Conservation (phyloP, 352 stramenopile species). For the Plasmopara halstedii region DNA sequence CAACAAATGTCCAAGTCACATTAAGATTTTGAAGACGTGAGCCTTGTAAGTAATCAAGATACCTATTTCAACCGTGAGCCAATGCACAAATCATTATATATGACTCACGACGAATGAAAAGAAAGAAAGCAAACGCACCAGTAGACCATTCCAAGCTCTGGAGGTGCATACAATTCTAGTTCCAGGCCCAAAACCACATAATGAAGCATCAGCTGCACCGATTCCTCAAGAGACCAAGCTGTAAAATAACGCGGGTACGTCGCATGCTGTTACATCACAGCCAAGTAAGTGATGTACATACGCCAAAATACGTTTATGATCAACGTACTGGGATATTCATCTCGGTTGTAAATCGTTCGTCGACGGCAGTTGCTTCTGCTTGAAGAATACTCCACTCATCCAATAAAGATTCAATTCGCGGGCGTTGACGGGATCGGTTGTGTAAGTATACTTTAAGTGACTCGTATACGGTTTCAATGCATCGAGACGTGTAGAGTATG, state of each 20-base stretch:
- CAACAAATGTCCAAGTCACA: conserved; percentile 71
- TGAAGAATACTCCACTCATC: conserved; percentile 76
- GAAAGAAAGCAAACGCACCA: conserved; percentile 33
- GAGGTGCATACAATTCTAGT: conserved; percentile 66
- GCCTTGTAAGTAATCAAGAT: conserved; percentile 80
- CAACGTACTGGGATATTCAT: conserved; percentile 69
- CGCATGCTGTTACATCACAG: conserved; percentile 36
- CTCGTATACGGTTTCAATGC: conserved; percentile 80
- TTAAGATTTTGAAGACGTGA: conserved; percentile 77
- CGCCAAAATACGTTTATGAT: no score
- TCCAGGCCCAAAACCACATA: conserved; percentile 72
- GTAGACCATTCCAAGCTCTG: conserved; percentile 67
- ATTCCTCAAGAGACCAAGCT: conserved; percentile 71
- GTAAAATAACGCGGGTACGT: conserved; percentile 76
- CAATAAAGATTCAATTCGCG: conserved; percentile 73
- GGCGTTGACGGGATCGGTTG: conserved; percentile 73
- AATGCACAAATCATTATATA: conserved; percentile 1
- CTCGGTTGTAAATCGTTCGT: conserved; percentile 75
- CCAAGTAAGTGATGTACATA: conserved; percentile 2
- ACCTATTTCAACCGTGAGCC: conserved; percentile 24
- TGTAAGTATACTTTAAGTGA: conserved; percentile 75
- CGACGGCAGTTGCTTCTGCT: conserved; percentile 55
- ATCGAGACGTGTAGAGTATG: conserved; percentile 62
- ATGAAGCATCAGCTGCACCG: conserved; percentile 67
- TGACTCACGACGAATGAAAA: background rate